phyloP scores from a whole-genome alignment of 2,329 filamentous ascomycete genomes.

The Cladosporium colombiae region DNA sequence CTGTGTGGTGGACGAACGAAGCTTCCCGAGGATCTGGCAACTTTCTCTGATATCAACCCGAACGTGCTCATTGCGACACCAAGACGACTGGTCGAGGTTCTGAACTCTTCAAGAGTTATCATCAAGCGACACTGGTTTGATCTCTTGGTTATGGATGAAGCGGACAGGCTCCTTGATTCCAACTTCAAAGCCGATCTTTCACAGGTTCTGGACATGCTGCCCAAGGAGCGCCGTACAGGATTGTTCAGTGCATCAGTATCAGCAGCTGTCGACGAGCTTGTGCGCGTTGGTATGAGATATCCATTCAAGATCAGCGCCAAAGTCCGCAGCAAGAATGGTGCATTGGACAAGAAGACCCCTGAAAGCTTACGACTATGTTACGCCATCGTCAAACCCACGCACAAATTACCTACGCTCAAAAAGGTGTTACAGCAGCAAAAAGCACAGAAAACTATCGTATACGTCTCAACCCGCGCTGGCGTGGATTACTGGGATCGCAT shows the following conservation, averaged over 20 bases:
- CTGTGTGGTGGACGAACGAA: slow-evolving; percentile 82
- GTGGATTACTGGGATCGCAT: slow-evolving; percentile 92
- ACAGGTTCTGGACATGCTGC: slow-evolving; percentile 77
- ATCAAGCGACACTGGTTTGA: slow-evolving; percentile 63
- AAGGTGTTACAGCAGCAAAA: slow-evolving; percentile 62
- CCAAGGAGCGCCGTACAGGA: slow-evolving; percentile 90
- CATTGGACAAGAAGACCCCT: slow-evolving; percentile 83
- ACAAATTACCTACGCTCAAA: slow-evolving; percentile 75
- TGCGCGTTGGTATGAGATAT: slow-evolving; percentile 87
- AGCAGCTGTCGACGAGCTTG: slow-evolving; percentile 89
- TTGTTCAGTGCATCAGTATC: slow-evolving; percentile 95
- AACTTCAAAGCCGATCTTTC: slow-evolving; percentile 92
- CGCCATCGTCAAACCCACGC: slow-evolving; percentile 69
- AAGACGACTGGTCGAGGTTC: slow-evolving; percentile 81
- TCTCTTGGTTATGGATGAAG: slow-evolving; percentile 89
- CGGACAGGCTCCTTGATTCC: slow-evolving; percentile 86
- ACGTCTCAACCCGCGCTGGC: slow-evolving; percentile 88
- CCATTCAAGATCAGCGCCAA: slow-evolving; percentile 94
- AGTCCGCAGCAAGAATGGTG: slow-evolving; percentile 74
- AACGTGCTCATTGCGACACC: slow-evolving; percentile 91
- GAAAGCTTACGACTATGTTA: slow-evolving; percentile 93
- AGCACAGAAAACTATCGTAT: slow-evolving; percentile 85
- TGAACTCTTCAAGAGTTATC: slow-evolving; percentile 66
- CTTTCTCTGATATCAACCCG: slow-evolving; percentile 79
- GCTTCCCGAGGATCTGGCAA: slow-evolving; percentile 80